Evolutionary conservation across 129 eudicot species (phyloP).

Genomic region (Heracleum sosnowskyi): DNA sequence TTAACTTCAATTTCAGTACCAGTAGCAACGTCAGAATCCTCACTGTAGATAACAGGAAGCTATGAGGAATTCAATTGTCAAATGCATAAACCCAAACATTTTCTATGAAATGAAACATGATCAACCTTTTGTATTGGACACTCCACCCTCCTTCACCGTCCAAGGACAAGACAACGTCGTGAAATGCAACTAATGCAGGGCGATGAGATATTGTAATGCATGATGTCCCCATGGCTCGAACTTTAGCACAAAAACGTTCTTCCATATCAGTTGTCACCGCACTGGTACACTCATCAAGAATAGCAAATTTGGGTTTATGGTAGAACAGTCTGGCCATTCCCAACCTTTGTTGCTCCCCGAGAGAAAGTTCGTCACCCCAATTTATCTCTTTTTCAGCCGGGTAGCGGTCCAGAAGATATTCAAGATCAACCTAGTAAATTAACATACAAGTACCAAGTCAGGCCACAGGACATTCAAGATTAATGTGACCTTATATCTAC

Average conservation of each 20-base stretch:
- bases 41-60: slow-evolving; percentile 32
- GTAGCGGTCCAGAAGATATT: slow-evolving; percentile 85
- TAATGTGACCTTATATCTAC: background rate
- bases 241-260: slow-evolving; percentile 95
- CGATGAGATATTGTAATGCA: slow-evolving; percentile 98
- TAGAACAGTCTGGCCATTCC: slow-evolving; percentile 99
- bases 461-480: background rate
- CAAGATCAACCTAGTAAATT: slow-evolving; percentile 97
- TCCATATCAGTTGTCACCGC: slow-evolving; percentile 99
- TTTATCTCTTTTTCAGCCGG: slow-evolving; percentile 93
- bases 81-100: background rate
- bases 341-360: slow-evolving; percentile 93
- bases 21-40: slow-evolving; percentile 32
- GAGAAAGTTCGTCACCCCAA: slow-evolving; percentile 97
- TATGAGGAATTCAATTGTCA: background rate
- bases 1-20: slow-evolving; percentile 33
- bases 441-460: background rate
- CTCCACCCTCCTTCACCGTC: slow-evolving; percentile 99
- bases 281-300: slow-evolving; percentile 98
- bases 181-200: slow-evolving; percentile 99
- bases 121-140: slow-evolving; percentile 71
- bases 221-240: slow-evolving; percentile 97
- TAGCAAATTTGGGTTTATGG: slow-evolving; percentile 97
- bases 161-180: slow-evolving; percentile 88
- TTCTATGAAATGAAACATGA: background rate